Conservation (phyloP, 106 monocot genomes). For the Hemerocallis citrina region DNA sequence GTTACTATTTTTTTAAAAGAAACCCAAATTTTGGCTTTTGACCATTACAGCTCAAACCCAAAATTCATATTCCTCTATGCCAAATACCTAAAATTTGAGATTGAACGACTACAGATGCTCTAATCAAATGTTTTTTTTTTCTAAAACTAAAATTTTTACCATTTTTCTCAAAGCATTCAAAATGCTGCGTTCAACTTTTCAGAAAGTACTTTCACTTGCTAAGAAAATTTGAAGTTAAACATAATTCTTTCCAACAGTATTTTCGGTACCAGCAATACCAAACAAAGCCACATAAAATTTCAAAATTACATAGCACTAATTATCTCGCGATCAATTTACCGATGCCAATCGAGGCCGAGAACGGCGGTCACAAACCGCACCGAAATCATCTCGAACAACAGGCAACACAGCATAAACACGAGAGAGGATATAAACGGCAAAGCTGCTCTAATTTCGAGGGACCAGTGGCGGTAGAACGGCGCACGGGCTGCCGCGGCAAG, state of each 20-base stretch:
- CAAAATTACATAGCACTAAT: background rate
- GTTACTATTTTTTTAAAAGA: no score
- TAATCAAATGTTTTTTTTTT: no score
- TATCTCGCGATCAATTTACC: constrained; percentile 13
- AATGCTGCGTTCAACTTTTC: background rate
- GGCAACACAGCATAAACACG: constrained; percentile 66
- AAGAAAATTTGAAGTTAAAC: background rate
- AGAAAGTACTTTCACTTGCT: no score
- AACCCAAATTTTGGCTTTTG: no score
- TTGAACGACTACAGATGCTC: no score
- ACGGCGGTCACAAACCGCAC: constrained; percentile 90
- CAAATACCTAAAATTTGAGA: no score
- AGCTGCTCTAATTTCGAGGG: constrained; percentile 39
- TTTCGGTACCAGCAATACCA: no score
- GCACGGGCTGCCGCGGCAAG: constrained; percentile 27
- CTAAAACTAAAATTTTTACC: background rate
- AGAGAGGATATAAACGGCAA: constrained; percentile 73
- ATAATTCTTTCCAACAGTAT: no score
- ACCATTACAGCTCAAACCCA: no score
- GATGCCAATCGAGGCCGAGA: constrained; percentile 90
- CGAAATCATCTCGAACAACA: constrained; percentile 60
- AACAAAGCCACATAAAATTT: background rate
- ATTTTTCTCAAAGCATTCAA: background rate
- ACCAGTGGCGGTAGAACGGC: constrained; percentile 50
- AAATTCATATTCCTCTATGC: no score